These are phyloP conservation scores for Vaccinium vitisidaea DNA, from an alignment of 148 eudicot species.

Conservation along the genomic window DNA sequence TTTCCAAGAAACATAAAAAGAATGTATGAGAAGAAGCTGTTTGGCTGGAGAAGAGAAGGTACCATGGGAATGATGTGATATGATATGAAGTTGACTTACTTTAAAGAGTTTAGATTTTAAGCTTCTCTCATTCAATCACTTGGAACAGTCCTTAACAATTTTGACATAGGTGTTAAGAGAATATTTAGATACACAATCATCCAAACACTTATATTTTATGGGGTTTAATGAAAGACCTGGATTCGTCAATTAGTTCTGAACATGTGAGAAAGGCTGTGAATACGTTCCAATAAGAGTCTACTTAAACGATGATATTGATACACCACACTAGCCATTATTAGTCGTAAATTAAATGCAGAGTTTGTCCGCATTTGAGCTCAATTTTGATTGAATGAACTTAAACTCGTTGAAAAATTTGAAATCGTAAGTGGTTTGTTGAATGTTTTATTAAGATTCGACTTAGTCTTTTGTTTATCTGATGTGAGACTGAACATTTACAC, in stretches of 20 bases:
- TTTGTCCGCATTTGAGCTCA: neutral
- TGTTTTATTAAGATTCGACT: neutral
- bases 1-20: neutral
- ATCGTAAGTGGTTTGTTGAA: neutral
- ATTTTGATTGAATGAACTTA: neutral
- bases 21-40: neutral
- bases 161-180: neutral
- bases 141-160: neutral
- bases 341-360: too few species aligned
- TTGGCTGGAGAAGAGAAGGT: neutral
- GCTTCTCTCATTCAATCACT: neutral
- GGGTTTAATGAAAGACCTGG: neutral
- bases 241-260: neutral
- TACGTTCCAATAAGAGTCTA: neutral
- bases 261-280: neutral
- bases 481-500: neutral
- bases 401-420: neutral
- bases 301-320: too few species aligned
- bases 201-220: too few species aligned
- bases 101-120: neutral
- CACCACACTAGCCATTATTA: too few species aligned
- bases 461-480: too few species aligned
- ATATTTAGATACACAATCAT: too few species aligned
- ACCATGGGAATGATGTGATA: neutral
- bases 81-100: slow-evolving; percentile 13